A percentile compares a stretch with the other conserved stretches of the same genome.
Evolutionary conservation across 495 filamentous ascomycete species (phyloP).

Genomic region (Neurospora terricola): DNA sequence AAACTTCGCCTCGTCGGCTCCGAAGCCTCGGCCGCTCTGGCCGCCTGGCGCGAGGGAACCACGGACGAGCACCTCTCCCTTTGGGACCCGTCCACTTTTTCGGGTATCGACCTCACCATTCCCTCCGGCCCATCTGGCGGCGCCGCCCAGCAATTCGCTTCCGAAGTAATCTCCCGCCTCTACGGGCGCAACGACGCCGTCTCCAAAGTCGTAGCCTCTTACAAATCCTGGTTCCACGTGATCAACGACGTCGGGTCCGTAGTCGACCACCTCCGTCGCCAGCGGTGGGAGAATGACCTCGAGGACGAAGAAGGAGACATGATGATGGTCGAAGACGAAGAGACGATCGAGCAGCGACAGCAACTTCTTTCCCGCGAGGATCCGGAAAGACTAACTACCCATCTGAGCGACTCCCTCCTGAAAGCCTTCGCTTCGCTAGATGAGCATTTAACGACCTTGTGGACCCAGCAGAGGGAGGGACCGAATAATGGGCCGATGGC

Average conservation of each 20-base stretch:
- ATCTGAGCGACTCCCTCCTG: conserved; percentile 46
- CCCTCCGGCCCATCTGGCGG: conserved; percentile 1
- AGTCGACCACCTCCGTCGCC: conserved; percentile 55
- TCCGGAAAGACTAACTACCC: conserved; percentile 50
- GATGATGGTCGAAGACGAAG: conserved; percentile 29
- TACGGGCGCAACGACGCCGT: conserved; percentile 61
- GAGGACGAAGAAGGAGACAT: conserved; percentile 36
- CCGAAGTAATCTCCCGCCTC: conserved; percentile 34
- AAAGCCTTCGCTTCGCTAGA: conserved; percentile 52
- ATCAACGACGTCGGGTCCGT: conserved; percentile 50
- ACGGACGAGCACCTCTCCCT: conserved; percentile 40
- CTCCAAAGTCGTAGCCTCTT: conserved; percentile 45
- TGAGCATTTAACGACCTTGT: conserved; percentile 37
- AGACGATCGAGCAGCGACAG: conserved; percentile 56
- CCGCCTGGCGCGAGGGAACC: conserved; percentile 41
- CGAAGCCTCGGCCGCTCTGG: conserved; percentile 41
- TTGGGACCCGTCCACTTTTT: conserved; percentile 49
- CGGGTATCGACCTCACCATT: conserved; percentile 27
- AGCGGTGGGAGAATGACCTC: conserved; percentile 71
- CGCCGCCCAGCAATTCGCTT: conserved; percentile 33
- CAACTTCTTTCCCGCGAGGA: conserved; percentile 63
- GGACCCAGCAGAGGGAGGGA: conserved; percentile 33
- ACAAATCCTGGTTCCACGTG: conserved; percentile 56
- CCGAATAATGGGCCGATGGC: conserved; percentile 44
- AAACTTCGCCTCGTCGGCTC: conserved; percentile 49